phyloP scores from a whole-genome alignment of 306 rosid species.

The Cucurbita ficifolia region DNA sequence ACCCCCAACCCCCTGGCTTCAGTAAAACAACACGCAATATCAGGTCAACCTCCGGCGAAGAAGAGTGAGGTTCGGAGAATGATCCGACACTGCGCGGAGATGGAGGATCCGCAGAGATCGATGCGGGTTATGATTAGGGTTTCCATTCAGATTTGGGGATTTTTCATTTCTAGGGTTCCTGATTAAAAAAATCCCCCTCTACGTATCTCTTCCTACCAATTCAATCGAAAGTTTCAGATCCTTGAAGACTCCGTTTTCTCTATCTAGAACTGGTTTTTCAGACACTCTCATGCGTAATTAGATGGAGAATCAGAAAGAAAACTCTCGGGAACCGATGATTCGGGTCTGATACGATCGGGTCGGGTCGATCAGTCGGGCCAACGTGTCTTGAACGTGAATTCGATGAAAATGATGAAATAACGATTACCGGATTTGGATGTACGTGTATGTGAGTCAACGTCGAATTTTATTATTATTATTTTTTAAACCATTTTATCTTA shows the following conservation, averaged over 20 bases:
- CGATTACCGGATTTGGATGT: slow-evolving; percentile 1
- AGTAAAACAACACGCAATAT: background rate
- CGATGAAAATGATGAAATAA: background rate
- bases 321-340: background rate
- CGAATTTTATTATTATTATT: background rate
- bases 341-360: background rate
- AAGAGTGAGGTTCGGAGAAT: slow-evolving; percentile 11
- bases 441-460: background rate
- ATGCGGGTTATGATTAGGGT: slow-evolving; percentile 33
- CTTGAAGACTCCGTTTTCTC: background rate
- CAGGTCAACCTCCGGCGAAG: slow-evolving; percentile 31
- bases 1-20: background rate
- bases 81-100: slow-evolving; percentile 9
- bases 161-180: slow-evolving; percentile 15
- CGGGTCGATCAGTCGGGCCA: background rate
- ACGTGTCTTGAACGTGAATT: background rate
- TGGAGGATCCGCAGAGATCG: slow-evolving; percentile 17
- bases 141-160: slow-evolving; percentile 37
- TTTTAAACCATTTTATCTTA: background rate
- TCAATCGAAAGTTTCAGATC: background rate
- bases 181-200: too few relatives aligned
- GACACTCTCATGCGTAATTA: background rate
- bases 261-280: background rate
- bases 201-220: background rate
- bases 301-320: background rate